These are phyloP conservation scores for Perkinsus marinus DNA, from an alignment of 169 alveolate genomes.

Conservation along the genomic window DNA sequence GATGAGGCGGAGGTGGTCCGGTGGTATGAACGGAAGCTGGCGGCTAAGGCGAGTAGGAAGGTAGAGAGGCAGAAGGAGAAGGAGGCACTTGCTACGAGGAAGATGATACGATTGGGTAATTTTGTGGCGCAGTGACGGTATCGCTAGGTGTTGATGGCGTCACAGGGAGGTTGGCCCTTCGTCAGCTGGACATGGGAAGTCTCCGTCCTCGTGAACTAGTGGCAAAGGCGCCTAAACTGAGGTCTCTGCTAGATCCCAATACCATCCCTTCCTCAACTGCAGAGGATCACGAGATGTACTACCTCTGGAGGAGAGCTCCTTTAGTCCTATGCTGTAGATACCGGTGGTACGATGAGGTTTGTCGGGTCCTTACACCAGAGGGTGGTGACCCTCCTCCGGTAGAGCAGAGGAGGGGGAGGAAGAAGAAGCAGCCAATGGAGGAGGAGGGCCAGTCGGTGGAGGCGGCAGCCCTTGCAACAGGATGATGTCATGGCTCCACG, in stretches of 20 bases:
- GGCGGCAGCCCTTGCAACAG: too few species aligned
- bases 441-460: too few species aligned
- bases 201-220: not conserved
- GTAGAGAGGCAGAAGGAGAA: not conserved
- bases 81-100: not conserved
- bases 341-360: not conserved
- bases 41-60: not conserved
- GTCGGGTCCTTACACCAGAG: not conserved
- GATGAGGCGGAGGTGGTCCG: not conserved
- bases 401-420: not conserved
- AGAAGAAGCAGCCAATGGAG: too few species aligned
- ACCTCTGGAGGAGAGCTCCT: not conserved
- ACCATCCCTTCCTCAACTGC: not conserved
- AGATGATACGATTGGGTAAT: not conserved
- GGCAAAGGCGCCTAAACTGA: not conserved
- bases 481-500: too few species aligned
- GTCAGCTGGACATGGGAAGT: not conserved
- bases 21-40: not conserved
- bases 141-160: not conserved
- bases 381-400: not conserved
- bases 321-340: not conserved
- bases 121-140: not conserved
- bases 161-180: not conserved
- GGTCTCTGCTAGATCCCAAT: not conserved
- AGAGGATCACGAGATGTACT: not conserved